Percentiles rank a stretch among this genome's conserved stretches.
These are phyloP conservation scores for Mycena alexandri DNA, from an alignment of 768 basidiomycete species.

Conservation along the genomic window DNA sequence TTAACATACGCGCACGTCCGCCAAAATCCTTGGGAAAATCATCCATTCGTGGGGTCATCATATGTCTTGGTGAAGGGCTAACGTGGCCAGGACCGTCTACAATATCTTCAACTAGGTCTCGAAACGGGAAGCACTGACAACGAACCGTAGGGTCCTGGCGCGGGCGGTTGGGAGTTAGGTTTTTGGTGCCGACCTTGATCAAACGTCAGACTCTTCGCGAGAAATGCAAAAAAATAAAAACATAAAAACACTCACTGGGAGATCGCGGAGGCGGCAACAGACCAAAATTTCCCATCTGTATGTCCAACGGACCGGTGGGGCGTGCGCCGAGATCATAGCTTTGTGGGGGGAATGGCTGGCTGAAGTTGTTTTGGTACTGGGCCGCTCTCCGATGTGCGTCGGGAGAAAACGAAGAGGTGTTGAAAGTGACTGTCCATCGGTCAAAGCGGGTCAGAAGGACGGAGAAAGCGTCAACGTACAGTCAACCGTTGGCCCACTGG, in stretches of 20 bases:
- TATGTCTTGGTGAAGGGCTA: conserved; percentile 16
- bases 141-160: conserved; percentile 22
- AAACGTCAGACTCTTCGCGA: not conserved
- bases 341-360: not conserved
- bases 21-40: conserved; percentile 21
- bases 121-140: not conserved
- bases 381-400: not conserved
- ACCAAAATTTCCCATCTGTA: conserved; percentile 14
- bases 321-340: not conserved
- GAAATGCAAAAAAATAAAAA: not conserved
- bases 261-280: conserved; percentile 6
- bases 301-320: conserved; percentile 20
- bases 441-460: not conserved
- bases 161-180: not conserved
- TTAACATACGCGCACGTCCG: conserved; percentile 13
- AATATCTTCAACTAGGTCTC: not conserved
- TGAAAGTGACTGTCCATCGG: conserved; percentile 15
- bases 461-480: conserved; percentile 9
- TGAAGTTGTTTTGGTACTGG: not conserved
- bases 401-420: conserved; percentile 4
- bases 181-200: conserved; percentile 25
- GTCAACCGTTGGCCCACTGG: conserved; percentile 5
- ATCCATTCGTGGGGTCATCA: conserved; percentile 7
- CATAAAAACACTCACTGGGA: conserved; percentile 1
- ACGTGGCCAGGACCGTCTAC: conserved; percentile 22